Base-by-base conservation (phyloP, 2,329 filamentous ascomycete genomes). In the Falciphora oryzae region DNA sequence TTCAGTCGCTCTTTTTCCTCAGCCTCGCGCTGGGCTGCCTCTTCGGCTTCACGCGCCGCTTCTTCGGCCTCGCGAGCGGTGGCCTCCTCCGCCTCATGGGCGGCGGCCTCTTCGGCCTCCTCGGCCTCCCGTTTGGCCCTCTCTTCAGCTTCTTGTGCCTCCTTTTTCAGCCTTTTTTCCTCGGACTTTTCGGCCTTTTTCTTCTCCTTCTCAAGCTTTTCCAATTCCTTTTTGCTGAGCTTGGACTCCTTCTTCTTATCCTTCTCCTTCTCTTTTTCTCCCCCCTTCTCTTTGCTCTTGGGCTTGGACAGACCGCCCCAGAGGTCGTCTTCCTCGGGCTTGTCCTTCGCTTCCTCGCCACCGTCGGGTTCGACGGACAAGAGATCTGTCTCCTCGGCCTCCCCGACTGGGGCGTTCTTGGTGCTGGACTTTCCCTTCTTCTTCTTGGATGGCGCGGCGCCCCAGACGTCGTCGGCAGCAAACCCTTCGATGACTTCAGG, bases 221-320 rank as follows among this genome's bases (percentile, higher is more conserved):
- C 79, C 25, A 80, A 76, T 69, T 84, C 82, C 66, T 80, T 83
- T 68, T 81, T 80, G 71, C 72, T 79, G 57, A 83, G 73, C 70
- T 80, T 83, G 11, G 75, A 74, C 63, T 78, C 76, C 66, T 80
- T 76, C 44, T 78, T 73, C 59, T 76, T 75, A 29, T 70, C 67
- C 68, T 77, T 73, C 44, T 73, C 67, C 32, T 68, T 67, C 11
- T 69, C 69, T 31, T 69, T 70, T 28, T 73, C 69, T 61, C 71
- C 74, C n/a, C 75, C 73, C 67, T 77, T 81, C 65, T 80, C 76
- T 66, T 78, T 79, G 56, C 77, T 74, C 68, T 80, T 80, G 57
- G 75, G 74, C 65, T 79, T 74, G 28, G 68, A 69, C 18, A 72
- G 70, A 3, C 69, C 66, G 18, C 70, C 73, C 73, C 74, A 77